Evolutionary conservation across 2,329 filamentous ascomycete species (phyloP), one percentile per base, ranked within the genome.

Genomic region (Aspergillus sp.): DNA sequence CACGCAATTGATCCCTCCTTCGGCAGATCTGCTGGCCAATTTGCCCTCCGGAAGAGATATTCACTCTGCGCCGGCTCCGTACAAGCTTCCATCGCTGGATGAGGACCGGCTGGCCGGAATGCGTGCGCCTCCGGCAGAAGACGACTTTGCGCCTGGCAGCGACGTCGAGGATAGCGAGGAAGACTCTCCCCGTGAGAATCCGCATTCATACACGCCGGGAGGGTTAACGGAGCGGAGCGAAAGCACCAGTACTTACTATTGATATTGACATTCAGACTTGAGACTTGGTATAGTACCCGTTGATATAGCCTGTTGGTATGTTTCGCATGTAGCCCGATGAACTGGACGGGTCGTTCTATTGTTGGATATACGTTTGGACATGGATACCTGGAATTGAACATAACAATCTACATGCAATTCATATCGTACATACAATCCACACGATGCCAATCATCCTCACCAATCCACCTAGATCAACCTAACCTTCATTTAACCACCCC

Each of bases 41-140:
- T 90, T 98, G 79, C 94, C 95, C 0, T 94, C 90, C 1, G 94
- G 94, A 1, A 86, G 94, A 63, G 93, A 97, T 69, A 92, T 96
- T 55, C 90, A 96, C 58, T 64, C 73, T 64, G 84, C 81, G 0
- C 79, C 91, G 39, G 88, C 88, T 68, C 81, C 86, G 0, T 97
- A 87, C 67, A 80, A 83, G 6, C 84, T 86, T 0, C 89, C 90
- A 0, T 73, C 77, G 1, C 77, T 97, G 11, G 89, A 90, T 49
- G 80, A 83, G 11, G 84, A 87, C 29, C 79, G 84, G 0, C 77
- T 98, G 11, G 69, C 79, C 10, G 77, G 78, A 12, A 84, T 88
- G 83, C 78, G 85, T 57, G 85, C 82, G 18, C 82, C 84, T 4
- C 81, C 82, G 4, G 81, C 84, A 57, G 79, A 81, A 2, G 75